Evolutionary conservation across 345 rosid genomes (phyloP).

Genomic region (Camelina neglecta): DNA sequence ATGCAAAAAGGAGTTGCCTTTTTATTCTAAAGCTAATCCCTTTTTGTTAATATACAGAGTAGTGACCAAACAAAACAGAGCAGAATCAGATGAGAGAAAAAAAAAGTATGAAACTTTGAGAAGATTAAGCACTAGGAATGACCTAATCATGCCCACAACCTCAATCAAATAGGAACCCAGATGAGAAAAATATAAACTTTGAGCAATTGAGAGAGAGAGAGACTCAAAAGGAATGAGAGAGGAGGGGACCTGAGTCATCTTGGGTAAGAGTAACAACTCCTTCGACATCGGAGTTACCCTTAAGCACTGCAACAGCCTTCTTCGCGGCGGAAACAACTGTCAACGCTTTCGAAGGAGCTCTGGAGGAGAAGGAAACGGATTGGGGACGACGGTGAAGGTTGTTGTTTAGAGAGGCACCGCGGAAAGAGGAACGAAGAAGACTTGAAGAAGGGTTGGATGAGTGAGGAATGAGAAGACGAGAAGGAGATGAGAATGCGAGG

Average conservation of each 20-base stretch:
- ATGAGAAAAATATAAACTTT: background rate
- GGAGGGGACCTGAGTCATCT: constrained; percentile 52
- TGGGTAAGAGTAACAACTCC: constrained; percentile 88
- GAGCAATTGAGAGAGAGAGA: background rate
- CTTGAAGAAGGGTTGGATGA: constrained; percentile 26
- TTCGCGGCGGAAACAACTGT: constrained; percentile 67
- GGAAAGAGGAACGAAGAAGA: constrained; percentile 55
- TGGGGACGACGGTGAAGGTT: constrained; percentile 48
- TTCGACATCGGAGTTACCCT: constrained; percentile 77
- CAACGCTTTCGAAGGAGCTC: constrained; percentile 51
- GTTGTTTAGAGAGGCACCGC: constrained; percentile 56
- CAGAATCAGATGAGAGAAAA: background rate
- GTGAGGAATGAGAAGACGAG: constrained; percentile 37
- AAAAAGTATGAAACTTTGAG: background rate
- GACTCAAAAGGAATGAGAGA: background rate
- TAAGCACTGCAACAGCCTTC: constrained; percentile 93
- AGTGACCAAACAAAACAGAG: background rate
- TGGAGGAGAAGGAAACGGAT: constrained; percentile 46
- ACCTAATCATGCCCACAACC: background rate
- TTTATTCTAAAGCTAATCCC: background rate
- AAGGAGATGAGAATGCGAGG: constrained; percentile 48
- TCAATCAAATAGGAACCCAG: constrained; percentile 6
- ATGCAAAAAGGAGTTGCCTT: background rate
- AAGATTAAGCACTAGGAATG: background rate
- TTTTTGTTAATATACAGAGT: background rate